Evolutionary conservation across 768 basidiomycete species (phyloP), one percentile per base, ranked within the genome.

Genomic region (Pleurotus platypus): DNA sequence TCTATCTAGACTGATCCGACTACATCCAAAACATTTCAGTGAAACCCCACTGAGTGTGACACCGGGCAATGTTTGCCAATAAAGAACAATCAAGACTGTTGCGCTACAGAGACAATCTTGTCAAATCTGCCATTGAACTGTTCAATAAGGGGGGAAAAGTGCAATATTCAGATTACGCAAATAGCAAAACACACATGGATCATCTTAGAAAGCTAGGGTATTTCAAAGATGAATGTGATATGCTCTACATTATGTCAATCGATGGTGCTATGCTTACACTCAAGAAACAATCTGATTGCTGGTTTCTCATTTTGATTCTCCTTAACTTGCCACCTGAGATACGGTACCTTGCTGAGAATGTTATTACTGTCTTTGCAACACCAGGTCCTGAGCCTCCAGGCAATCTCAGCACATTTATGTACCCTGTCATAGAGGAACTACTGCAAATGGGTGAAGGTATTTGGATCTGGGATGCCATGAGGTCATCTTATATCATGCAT

Each of bases 191-290:
- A 8, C 66, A 66, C 57, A 48, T 57, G 1, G 24, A 59, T n/a
- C 68, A 67, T 24, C 53, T 69, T 47, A 13, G 47, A 15, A 49
- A 60, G 9, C 6, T 64, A 49, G 57, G 59, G 1, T 46, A 69
- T 1, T 70, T 71, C 49, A 12, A 67, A 58, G 65, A 64, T 55
- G 16, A 49, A 11, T 51, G 61, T 22, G 69, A 70, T 55, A 57
- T 64, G 40, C 63, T 62, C n/a, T 63, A 66, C 47, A 63, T 63
- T 9, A 43, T 65, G 5, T 68, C 67, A 15, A 66, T 59, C 1
- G 67, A 70, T 64, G 69, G 69, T 3, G 70, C 70, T 3, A 68
- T 70, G 56, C 57, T 71, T n/a, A 70, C 69, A 26, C 63, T 70
- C 63, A 71, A 71, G 49, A 71, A 71, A 48, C 67, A 70, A 42